Evolutionary conservation across 768 basidiomycete genomes (phyloP).

Genomic region (Boletus speciosus): DNA sequence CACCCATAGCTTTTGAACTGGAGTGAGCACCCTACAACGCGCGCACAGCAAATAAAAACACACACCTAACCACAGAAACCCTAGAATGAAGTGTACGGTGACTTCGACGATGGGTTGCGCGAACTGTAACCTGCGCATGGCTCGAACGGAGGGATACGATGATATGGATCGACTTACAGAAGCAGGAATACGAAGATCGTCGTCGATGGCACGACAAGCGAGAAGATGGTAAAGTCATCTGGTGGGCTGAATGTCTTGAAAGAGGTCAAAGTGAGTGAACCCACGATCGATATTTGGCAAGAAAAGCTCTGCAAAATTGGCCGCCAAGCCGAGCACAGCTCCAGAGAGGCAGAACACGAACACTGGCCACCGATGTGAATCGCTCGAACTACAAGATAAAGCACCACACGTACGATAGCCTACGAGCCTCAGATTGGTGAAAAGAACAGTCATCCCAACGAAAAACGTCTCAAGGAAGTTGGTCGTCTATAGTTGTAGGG

Average conservation of each 20-base stretch:
- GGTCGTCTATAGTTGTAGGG: conserved; percentile 7
- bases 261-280: conserved; percentile 20
- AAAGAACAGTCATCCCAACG: conserved; percentile 54
- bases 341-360: conserved; percentile 38
- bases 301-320: conserved; percentile 65
- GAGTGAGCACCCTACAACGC: conserved; percentile 1
- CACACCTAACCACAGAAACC: conserved; percentile 69
- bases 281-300: conserved; percentile 62
- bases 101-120: conserved; percentile 66
- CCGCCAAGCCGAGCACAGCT: conserved; percentile 64
- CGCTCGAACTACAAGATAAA: conserved; percentile 1
- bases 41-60: neutral
- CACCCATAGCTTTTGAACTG: conserved; percentile 55
- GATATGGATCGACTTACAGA: conserved; percentile 39
- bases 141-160: neutral
- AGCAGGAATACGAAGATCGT: conserved; percentile 63
- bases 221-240: conserved; percentile 73
- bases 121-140: conserved; percentile 55
- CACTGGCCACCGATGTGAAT: conserved; percentile 33
- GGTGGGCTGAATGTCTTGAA: conserved; percentile 1
- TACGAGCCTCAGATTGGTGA: conserved; percentile 50
- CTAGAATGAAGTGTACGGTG: conserved; percentile 49
- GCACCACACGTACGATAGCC: conserved; percentile 44
- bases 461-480: conserved; percentile 1
- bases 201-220: conserved; percentile 59